Conservation (phyloP, 2,329 filamentous ascomycete species). For the Aspergillus calidoustus region DNA sequence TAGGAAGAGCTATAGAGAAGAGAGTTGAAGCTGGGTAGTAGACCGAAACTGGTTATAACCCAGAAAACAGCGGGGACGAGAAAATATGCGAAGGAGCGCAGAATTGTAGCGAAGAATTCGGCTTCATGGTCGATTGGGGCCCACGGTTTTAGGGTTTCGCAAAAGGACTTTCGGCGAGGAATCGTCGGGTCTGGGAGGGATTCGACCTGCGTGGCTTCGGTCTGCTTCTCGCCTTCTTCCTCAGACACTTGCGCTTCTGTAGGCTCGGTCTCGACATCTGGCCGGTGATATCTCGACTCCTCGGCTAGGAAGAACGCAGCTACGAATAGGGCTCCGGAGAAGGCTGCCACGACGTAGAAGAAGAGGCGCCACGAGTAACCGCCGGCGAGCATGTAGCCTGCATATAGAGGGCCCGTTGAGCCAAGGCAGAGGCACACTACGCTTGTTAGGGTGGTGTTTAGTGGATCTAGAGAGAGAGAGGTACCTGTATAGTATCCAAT, state of each 20-base stretch:
- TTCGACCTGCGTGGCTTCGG: background rate
- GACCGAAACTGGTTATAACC: slow-evolving; percentile 56
- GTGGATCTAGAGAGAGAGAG: background rate
- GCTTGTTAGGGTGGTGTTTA: slow-evolving; percentile 6
- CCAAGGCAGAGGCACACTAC: slow-evolving; percentile 60
- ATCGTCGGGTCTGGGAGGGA: slow-evolving; percentile 11
- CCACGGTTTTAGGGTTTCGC: slow-evolving; percentile 51
- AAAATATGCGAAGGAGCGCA: slow-evolving; percentile 54
- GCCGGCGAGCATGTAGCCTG: slow-evolving; percentile 64
- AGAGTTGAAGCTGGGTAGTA: background rate
- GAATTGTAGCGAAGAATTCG: slow-evolving; percentile 52
- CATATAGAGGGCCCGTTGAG: slow-evolving; percentile 60
- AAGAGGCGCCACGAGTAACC: slow-evolving; percentile 64
- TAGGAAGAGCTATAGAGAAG: background rate
- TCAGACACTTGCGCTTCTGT: background rate
- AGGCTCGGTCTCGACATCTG: background rate
- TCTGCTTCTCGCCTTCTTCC: background rate
- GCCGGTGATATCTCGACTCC: slow-evolving; percentile 60
- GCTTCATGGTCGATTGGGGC: slow-evolving; percentile 48
- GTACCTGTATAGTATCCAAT: slow-evolving; percentile 64
- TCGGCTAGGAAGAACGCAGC: slow-evolving; percentile 63
- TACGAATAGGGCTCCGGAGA: slow-evolving; percentile 51
- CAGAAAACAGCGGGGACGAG: slow-evolving; percentile 55
- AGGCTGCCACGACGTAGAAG: slow-evolving; percentile 65
- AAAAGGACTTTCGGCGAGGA: slow-evolving; percentile 48